Evolutionary conservation across 345 rosid species (phyloP).

Genomic region (Capsella bursapastoris): DNA sequence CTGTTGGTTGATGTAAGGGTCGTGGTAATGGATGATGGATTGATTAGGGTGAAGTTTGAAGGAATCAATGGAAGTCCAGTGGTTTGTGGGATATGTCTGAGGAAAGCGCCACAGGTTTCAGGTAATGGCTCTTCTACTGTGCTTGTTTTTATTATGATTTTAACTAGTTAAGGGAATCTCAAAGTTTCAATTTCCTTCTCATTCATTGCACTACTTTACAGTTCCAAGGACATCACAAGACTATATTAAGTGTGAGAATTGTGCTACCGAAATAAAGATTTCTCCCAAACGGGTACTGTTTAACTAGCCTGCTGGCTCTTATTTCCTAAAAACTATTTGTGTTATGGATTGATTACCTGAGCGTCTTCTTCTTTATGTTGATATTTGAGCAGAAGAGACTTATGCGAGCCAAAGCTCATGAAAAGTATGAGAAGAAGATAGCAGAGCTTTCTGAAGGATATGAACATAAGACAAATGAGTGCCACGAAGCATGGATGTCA

Average conservation of each 20-base stretch:
- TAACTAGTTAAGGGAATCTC: background rate
- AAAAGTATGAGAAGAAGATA: slow-evolving; percentile 84
- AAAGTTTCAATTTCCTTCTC: slow-evolving; percentile 7
- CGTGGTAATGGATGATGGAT: slow-evolving; percentile 67
- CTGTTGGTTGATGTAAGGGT: slow-evolving; percentile 73
- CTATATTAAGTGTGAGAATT: slow-evolving; percentile 70
- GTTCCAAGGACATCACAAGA: slow-evolving; percentile 58
- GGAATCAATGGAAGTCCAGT: slow-evolving; percentile 79
- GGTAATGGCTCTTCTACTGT: slow-evolving; percentile 49
- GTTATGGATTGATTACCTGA: slow-evolving; percentile 1
- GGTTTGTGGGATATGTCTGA: slow-evolving; percentile 80
- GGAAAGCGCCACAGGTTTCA: slow-evolving; percentile 62
- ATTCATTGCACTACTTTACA: slow-evolving; percentile 42
- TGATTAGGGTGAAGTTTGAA: slow-evolving; percentile 65
- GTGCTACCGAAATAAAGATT: slow-evolving; percentile 74
- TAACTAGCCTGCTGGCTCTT: slow-evolving; percentile 27
- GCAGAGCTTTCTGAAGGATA: slow-evolving; percentile 69
- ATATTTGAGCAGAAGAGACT: slow-evolving; percentile 67
- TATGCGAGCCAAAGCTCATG: slow-evolving; percentile 71
- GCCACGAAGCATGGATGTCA: slow-evolving; percentile 99
- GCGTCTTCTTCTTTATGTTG: slow-evolving; percentile 25
- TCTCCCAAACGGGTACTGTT: slow-evolving; percentile 69
- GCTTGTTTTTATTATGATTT: slow-evolving; percentile 1
- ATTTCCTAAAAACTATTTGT: background rate
- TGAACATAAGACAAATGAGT: slow-evolving; percentile 83